Percentiles rank a stretch among this genome's conserved stretches.
Conservation (phyloP, 805 yeast species). For the Yarrowia sp. region DNA sequence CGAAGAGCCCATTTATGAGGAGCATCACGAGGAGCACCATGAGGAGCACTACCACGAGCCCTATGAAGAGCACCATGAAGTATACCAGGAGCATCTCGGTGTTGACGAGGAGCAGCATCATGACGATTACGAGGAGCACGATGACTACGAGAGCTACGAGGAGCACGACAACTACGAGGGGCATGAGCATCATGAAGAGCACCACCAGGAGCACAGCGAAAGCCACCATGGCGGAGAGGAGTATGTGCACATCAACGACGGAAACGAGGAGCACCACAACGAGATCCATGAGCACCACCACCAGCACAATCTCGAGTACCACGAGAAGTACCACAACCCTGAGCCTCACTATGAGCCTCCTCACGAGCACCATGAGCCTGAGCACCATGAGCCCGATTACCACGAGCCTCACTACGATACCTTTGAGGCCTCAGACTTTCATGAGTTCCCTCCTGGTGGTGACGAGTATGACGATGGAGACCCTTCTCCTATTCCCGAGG, state of each 20-base stretch:
- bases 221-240: not conserved
- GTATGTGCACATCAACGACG: not conserved
- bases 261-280: not conserved
- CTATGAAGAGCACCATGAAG: not conserved
- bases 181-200: not conserved
- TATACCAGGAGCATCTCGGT: not conserved
- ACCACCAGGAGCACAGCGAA: not conserved
- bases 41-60: not conserved
- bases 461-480: not conserved
- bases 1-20: not conserved
- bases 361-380: not conserved
- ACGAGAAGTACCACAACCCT: not conserved
- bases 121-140: not conserved
- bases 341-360: not conserved
- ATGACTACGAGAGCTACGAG: not conserved
- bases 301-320: constrained; percentile 3
- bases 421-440: not conserved
- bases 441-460: constrained; percentile 6
- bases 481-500: not conserved
- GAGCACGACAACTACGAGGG: not conserved
- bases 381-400: not conserved
- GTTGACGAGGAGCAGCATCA: not conserved
- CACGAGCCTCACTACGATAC: not conserved
- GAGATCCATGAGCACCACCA: not conserved
- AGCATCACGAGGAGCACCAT: not conserved